phyloP scores from a whole-genome alignment of 306 rosid species.

The Pyrus pyrifolia region DNA sequence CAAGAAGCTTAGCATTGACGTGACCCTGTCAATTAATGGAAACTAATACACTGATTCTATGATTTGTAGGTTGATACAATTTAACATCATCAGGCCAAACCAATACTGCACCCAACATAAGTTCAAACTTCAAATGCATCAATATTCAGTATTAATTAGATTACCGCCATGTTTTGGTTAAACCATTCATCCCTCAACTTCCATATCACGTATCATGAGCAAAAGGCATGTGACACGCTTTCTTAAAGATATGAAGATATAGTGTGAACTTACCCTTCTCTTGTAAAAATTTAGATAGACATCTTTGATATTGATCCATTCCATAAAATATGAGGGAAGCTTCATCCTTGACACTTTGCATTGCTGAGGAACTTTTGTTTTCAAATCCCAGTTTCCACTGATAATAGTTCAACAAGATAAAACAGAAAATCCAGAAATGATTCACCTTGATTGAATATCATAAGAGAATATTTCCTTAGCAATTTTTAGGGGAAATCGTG shows the following conservation, averaged over 20 bases:
- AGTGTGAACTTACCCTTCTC: slow-evolving; percentile 53
- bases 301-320: slow-evolving; percentile 93
- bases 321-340: slow-evolving; percentile 81
- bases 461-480: neutral
- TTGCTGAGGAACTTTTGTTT: slow-evolving; percentile 90
- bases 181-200: neutral
- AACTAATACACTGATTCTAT: neutral
- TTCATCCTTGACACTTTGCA: slow-evolving; percentile 69
- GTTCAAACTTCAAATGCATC: neutral
- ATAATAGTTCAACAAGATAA: slow-evolving; percentile 11
- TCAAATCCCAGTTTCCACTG: slow-evolving; percentile 98
- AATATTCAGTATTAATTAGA: neutral
- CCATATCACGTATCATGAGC: neutral
- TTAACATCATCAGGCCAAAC: neutral
- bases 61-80: neutral
- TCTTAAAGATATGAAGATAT: neutral
- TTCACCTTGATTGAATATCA: neutral
- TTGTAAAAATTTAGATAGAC: slow-evolving; percentile 76
- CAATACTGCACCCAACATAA: neutral
- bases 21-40: neutral
- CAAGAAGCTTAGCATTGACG: neutral
- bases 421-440: slow-evolving; percentile 6
- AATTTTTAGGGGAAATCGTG: neutral
- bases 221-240: neutral
- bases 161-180: too few relatives aligned